Base-by-base conservation (phyloP, 1,284 basidiomycete species). In the Amylostereum areolatum region DNA sequence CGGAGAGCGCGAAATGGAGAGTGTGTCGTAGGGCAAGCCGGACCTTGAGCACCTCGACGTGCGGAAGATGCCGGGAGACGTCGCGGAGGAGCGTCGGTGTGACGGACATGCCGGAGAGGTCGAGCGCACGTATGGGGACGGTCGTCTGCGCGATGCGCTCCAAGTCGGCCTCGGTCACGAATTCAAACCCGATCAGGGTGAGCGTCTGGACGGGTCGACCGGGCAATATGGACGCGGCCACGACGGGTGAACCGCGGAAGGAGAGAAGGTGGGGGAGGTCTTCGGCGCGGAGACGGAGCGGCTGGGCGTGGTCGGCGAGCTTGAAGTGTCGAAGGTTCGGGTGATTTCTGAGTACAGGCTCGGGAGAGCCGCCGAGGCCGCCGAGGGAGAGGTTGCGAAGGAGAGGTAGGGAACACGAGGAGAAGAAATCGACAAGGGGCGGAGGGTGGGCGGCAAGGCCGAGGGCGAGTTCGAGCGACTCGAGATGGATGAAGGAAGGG, bases 11-110 rank as follows among this genome's bases (percentile, higher is more conserved):
- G 57, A 77, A 80, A 56, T 83, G 81, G 34, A 83, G 69, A 2
- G 81, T 83, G 57, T 83, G 81, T 42, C 80, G 67, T 24, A 85
- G 67, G n/a, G 81, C 80, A 43, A 85, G 73, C 55, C 70, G 72
- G 46, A 84, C 69, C 52, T 71, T 72, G 57, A 84, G 67, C 37
- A 63, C 68, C 59, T 78, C 72, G 43, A 84, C 60, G 46, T 66
- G 66, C 40, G 70, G 65, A 48, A 83, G 68, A 59, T 76, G 70
- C 30, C 65, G 67, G 42, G 81, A 76, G 56, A 83, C 63, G 60
- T 77, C 77, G 51, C 77, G 70, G 43, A 84, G 67, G 43, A 81
- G 69, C 47, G 70, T 63, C 33, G 79, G 80, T 28, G 81, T 78
- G 48, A 77, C 75, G 50, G 73, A 71, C 69, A 83, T 80, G 34